Percentiles rank a stretch among this genome's conserved stretches.
phyloP scores from a whole-genome alignment of 2,329 filamentous ascomycete genomes.

The Achaetomium macrosporum region DNA sequence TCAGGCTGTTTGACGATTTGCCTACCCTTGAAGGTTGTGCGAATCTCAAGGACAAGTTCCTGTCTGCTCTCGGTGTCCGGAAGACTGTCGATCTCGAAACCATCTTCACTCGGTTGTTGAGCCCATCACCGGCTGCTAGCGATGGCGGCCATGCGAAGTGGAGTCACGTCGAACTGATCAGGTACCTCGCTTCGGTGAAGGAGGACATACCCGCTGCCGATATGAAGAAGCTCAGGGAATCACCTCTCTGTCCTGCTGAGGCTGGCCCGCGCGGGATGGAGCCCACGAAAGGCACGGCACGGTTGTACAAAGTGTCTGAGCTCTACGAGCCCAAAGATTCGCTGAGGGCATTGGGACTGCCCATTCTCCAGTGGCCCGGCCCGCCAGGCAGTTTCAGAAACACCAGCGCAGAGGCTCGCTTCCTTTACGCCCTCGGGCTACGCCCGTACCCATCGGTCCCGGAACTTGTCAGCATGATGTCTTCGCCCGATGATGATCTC shows the following conservation, averaged over 20 bases:
- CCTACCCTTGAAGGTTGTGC: slow-evolving; percentile 72
- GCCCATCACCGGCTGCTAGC: slow-evolving; percentile 46
- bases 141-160: slow-evolving; percentile 57
- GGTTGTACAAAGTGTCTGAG: slow-evolving; percentile 67
- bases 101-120: slow-evolving; percentile 81
- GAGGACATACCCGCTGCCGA: slow-evolving; percentile 83
- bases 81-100: slow-evolving; percentile 94
- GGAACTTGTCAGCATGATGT: slow-evolving; percentile 75
- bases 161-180: slow-evolving; percentile 93
- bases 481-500: slow-evolving; percentile 50
- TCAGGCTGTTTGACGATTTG: slow-evolving; percentile 90
- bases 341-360: slow-evolving; percentile 64
- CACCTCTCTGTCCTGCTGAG: slow-evolving; percentile 78
- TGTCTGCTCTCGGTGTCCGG: slow-evolving; percentile 76
- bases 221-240: slow-evolving; percentile 68
- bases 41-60: slow-evolving; percentile 83
- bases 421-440: slow-evolving; percentile 68
- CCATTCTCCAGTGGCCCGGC: slow-evolving; percentile 77
- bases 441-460: slow-evolving; percentile 62
- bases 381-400: slow-evolving; percentile 55
- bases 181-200: slow-evolving; percentile 84
- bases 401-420: slow-evolving; percentile 65
- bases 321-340: slow-evolving; percentile 73
- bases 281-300: slow-evolving; percentile 43
- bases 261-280: slow-evolving; percentile 51